Evolutionary conservation across 257 asterid genomes (phyloP).

Genomic region (Solanum bukasovii): DNA sequence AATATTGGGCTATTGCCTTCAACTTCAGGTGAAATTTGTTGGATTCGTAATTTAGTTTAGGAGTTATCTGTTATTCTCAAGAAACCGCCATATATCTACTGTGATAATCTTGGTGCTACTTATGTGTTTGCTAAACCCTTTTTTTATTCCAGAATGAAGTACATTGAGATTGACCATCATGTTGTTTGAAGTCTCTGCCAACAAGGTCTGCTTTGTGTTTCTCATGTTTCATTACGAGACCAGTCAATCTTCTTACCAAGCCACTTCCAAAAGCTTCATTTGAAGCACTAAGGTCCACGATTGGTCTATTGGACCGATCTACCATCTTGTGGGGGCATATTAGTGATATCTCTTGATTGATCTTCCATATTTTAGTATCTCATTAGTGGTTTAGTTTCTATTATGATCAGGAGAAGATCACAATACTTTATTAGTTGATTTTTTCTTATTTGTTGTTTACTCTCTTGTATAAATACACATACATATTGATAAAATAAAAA

Average conservation of each 20-base stretch:
- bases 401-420: neutral
- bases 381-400: too few species aligned
- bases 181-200: neutral
- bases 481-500: neutral
- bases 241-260: neutral
- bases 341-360: too few species aligned
- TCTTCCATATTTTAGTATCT: too few species aligned
- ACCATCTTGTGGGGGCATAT: too few species aligned
- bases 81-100: neutral
- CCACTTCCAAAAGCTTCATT: neutral
- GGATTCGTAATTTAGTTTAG: rapidly evolving
- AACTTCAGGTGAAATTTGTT: neutral
- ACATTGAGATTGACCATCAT: neutral
- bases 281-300: too few species aligned
- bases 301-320: too few species aligned
- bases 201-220: neutral
- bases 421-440: neutral
- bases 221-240: neutral
- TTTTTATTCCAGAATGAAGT: neutral
- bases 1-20: neutral
- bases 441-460: neutral
- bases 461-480: neutral
- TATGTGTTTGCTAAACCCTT: neutral
- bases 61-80: neutral
- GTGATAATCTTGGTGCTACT: neutral